Percentiles rank a stretch among this genome's conserved stretches.
These are phyloP conservation scores for Fusarium solani-melongenae DNA, from an alignment of 2,329 filamentous ascomycete genomes.

Conservation along the genomic window DNA sequence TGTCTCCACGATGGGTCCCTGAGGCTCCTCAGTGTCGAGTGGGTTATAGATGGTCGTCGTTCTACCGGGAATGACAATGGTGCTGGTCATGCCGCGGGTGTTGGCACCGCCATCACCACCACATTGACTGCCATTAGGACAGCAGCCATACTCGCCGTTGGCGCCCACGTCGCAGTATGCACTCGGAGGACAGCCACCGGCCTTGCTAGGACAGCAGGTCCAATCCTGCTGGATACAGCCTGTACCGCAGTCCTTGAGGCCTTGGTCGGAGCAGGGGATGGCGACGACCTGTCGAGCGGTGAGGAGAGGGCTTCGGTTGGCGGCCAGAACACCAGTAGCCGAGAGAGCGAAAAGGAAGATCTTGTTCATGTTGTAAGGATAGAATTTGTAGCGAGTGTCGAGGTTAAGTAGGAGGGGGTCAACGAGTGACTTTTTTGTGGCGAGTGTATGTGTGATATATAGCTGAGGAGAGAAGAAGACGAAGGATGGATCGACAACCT, in stretches of 20 bases:
- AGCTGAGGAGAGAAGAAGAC: neutral
- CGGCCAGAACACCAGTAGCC: conserved; percentile 31
- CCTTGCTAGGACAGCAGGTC: conserved; percentile 46
- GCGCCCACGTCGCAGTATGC: conserved; percentile 40
- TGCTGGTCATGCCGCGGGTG: conserved; percentile 22
- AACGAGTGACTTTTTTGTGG: neutral
- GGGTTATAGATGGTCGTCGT: conserved; percentile 12
- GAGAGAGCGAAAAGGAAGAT: conserved; percentile 38
- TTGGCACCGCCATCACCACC: conserved; percentile 41
- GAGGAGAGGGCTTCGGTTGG: conserved; percentile 26
- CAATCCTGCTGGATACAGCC: conserved; percentile 43
- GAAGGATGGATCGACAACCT: neutral
- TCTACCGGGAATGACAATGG: conserved; percentile 16
- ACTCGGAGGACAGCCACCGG: conserved; percentile 42
- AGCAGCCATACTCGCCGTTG: conserved; percentile 46
- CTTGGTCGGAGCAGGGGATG: conserved; percentile 38
- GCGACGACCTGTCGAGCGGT: conserved; percentile 33
- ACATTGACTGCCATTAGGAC: conserved; percentile 43
- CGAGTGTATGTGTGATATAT: neutral
- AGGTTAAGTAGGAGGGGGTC: conserved; percentile 3
- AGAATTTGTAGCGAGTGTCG: neutral
- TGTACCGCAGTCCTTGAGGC: conserved; percentile 43
- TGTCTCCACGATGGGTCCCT: conserved; percentile 17
- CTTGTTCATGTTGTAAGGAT: conserved; percentile 41
- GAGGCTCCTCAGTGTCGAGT: neutral